Percentiles rank a stretch among this genome's conserved stretches.
phyloP scores from a whole-genome alignment of 1,284 basidiomycete genomes.

The Porodaedalea pini region DNA sequence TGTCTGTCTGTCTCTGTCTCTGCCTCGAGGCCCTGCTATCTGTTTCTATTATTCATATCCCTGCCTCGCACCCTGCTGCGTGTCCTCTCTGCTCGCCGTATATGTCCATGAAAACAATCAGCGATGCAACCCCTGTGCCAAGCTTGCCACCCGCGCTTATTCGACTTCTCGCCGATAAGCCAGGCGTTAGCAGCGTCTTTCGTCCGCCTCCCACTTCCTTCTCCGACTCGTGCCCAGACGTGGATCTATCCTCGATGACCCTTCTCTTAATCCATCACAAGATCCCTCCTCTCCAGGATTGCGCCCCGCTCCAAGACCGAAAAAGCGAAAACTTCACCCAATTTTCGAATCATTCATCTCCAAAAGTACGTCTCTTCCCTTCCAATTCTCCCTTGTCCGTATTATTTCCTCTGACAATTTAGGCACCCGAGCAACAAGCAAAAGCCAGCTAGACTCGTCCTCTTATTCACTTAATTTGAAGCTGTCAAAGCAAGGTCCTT shows the following conservation, averaged over 20 bases:
- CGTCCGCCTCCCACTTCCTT: not conserved
- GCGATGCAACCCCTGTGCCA: not conserved
- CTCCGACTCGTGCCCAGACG: not conserved
- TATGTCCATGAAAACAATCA: constrained; percentile 1
- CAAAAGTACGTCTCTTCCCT: not conserved
- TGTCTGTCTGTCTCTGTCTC: too few relatives aligned
- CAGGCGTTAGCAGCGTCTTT: not conserved
- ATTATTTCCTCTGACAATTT: not conserved
- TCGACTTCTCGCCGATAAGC: not conserved
- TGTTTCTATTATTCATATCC: constrained; percentile 12
- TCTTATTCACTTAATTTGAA: not conserved
- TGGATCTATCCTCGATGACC: not conserved
- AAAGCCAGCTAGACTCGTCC: not conserved
- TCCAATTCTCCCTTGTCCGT: not conserved
- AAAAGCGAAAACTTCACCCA: not conserved
- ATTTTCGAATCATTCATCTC: not conserved
- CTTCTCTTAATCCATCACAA: not conserved
- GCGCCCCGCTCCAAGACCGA: not conserved
- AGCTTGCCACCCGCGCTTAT: not conserved
- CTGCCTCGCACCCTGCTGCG: constrained; percentile 8
- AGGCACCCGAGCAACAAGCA: not conserved
- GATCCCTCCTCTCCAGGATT: not conserved
- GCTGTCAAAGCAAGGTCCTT: not conserved
- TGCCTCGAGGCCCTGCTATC: constrained; percentile 13
- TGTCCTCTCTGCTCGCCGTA: constrained; percentile 5